Base-by-base conservation (phyloP, 306 rosid genomes). In the Medicago arabica region DNA sequence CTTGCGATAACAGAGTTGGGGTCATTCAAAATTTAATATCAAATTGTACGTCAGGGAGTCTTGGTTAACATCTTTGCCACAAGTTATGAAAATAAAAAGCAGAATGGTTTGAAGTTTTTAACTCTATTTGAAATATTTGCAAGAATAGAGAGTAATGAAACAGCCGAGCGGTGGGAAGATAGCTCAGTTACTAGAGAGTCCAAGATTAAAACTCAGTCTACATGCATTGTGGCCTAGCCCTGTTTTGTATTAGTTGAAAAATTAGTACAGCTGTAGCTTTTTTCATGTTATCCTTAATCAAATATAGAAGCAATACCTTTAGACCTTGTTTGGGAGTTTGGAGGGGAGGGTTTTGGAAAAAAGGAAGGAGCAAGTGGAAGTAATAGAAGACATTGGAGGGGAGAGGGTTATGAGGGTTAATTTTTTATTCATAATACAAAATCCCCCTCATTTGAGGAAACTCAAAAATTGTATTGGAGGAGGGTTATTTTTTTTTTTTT, bases 271-370 rank as follows among this genome's bases (percentile, higher is more conserved):
- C 6, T 31, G 36, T 39, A 38, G 49, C 12, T 25, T 64, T 67
- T 41, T 72, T 66, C 46, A 50, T 62, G 58, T 71, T 61, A 62
- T 78, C 77, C 70, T 62, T 50, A 16, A 34, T 47, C 38, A 21
- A 61, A 49, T 69, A 36, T 62, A 68, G 25, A 67, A 41, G 59
- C 47, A 36, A 39, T 39, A 17, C 50, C 50, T 64, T 21, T 1
- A 25, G 28, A 3, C 28, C 2, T 25, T 25, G 28, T 25, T 25
- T 25, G 28, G 28, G 28, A 25, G 28, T 25, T 25, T 25, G 28
- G 28, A 25, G 28, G 28, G 28, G 28, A 25, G 28, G 28, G 28
- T 25, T 25, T 25, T 1, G 28, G 28, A 25, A 25, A 2, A 25
- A 25, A 25, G 2, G 28, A 25, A 25, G 28, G 28, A 25, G 28